These are phyloP conservation scores for Mrakia gelida DNA, from an alignment of 768 basidiomycete genomes.

Conservation along the genomic window DNA sequence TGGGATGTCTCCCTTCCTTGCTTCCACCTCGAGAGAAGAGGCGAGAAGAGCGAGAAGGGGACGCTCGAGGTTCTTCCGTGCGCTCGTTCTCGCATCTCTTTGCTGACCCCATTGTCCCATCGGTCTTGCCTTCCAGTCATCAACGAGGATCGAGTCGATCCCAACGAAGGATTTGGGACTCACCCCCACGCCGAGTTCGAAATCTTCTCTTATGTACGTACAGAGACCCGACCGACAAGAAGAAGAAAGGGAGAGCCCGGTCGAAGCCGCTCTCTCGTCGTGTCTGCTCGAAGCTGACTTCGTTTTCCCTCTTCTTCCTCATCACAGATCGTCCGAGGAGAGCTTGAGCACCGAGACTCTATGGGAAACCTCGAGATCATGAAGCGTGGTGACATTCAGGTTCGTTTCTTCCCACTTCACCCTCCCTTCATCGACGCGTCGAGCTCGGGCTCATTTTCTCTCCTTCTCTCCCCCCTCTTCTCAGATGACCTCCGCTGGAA, in stretches of 20 bases:
- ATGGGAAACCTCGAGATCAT: conserved; percentile 88
- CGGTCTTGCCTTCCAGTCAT: conserved; percentile 53
- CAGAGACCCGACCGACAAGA: too few relatives aligned
- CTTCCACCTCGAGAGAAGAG: background rate
- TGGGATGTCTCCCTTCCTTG: background rate
- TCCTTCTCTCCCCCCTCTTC: background rate
- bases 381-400: conserved; percentile 80
- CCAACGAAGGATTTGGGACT: conserved; percentile 74
- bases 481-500: conserved; percentile 50
- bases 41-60: background rate
- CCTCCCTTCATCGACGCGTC: too few relatives aligned
- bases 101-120: background rate
- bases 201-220: conserved; percentile 28
- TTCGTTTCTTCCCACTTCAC: conserved; percentile 57
- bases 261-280: too few relatives aligned
- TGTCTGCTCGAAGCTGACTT: background rate
- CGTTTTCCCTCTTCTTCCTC: background rate
- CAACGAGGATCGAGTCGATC: conserved; percentile 75
- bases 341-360: conserved; percentile 64
- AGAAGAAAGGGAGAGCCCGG: too few relatives aligned
- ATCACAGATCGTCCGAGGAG: conserved; percentile 42
- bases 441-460: background rate
- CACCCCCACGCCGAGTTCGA: conserved; percentile 32
- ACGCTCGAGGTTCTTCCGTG: background rate
- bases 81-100: too few relatives aligned